Conservation (phyloP, 192 early-diverging fungal species). For the Coemansia sp. region DNA sequence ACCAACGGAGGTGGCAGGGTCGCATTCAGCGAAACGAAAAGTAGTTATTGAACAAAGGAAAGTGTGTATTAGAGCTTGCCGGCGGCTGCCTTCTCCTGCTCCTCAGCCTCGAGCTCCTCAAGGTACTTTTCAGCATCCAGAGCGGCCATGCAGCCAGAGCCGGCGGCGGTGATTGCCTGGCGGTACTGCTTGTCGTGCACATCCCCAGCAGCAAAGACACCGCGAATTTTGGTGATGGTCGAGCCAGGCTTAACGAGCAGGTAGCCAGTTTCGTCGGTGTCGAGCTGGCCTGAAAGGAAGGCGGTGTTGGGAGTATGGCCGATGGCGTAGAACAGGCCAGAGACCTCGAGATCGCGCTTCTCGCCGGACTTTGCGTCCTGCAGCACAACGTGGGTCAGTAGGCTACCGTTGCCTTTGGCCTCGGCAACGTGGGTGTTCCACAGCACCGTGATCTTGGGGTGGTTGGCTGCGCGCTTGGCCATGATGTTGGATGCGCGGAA, state of each 20-base stretch:
- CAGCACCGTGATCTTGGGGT: constrained; percentile 91
- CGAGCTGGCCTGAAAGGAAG: constrained; percentile 73
- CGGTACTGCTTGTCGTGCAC: constrained; percentile 96
- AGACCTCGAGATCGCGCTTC: constrained; percentile 67
- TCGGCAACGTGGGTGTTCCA: constrained; percentile 87
- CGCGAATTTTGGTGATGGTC: constrained; percentile 81
- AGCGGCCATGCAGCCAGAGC: constrained; percentile 97
- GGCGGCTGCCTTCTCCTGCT: constrained; percentile 32
- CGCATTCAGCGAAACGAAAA: not conserved
- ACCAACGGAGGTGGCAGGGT: not conserved
- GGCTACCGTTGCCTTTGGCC: constrained; percentile 82
- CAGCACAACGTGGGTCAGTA: constrained; percentile 71
- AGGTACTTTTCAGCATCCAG: constrained; percentile 96
- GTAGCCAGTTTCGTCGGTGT: constrained; percentile 87
- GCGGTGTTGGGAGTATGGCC: constrained; percentile 89
- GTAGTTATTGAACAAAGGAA: not conserved
- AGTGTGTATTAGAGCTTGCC: constrained; percentile 32
- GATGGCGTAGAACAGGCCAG: constrained; percentile 97
- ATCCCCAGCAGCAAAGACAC: constrained; percentile 98
- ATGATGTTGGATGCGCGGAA: constrained; percentile 97
- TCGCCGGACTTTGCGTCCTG: constrained; percentile 76
- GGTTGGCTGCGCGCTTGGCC: constrained; percentile 78
- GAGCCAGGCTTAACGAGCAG: constrained; percentile 77
- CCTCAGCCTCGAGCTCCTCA: constrained; percentile 64
- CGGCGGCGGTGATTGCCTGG: constrained; percentile 96